These are phyloP conservation scores for Pinus taeda DNA, from an alignment of 75 land plant genomes.

Conservation along the genomic window DNA sequence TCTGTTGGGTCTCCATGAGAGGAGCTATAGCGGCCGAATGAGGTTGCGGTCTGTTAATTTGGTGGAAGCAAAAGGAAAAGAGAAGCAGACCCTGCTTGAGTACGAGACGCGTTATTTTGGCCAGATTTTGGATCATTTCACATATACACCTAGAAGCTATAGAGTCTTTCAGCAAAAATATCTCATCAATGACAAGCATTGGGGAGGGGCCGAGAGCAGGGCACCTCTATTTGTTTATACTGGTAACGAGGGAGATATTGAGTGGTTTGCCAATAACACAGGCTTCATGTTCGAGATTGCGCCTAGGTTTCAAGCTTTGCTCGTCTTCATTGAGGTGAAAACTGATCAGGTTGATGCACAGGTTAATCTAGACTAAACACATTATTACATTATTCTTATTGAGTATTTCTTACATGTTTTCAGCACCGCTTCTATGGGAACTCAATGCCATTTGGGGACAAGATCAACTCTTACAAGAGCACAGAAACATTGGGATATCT, in stretches of 20 bases:
- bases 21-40: no score
- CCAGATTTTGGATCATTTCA: constrained; percentile 72
- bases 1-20: no score
- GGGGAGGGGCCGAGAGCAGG: constrained; percentile 43
- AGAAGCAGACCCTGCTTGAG: not conserved
- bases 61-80: no score
- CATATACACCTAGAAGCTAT: constrained; percentile 41
- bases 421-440: constrained; percentile 91
- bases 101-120: constrained; percentile 25
- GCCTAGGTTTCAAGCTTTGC: constrained; percentile 48
- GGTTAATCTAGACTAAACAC: not conserved
- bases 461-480: constrained; percentile 29
- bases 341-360: not conserved
- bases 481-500: constrained; percentile 62
- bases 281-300: constrained; percentile 63
- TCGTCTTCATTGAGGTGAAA: constrained; percentile 69
- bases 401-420: not conserved
- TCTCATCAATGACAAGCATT: constrained; percentile 44
- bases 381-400: not conserved
- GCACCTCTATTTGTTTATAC: constrained; percentile 75
- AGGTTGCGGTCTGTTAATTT: no score
- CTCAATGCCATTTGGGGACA: constrained; percentile 65
- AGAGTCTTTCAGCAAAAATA: constrained; percentile 58
- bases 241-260: constrained; percentile 75
- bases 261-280: constrained; percentile 70